phyloP scores from a whole-genome alignment of 2,329 filamentous ascomycete species.

The Zymoseptoria ardabiliae region DNA sequence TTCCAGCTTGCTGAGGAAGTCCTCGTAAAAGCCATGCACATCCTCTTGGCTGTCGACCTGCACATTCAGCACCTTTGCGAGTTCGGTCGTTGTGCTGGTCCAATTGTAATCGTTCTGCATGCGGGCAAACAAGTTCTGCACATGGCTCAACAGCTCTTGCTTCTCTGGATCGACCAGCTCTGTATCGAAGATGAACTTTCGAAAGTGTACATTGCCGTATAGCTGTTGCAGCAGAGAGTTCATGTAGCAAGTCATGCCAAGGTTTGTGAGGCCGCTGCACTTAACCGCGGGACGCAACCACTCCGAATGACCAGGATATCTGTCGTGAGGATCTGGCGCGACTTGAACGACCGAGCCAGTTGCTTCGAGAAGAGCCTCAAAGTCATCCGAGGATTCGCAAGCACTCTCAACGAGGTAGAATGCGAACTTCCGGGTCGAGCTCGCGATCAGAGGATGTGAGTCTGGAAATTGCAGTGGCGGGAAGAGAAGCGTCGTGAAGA shows the following conservation, averaged over 20 bases:
- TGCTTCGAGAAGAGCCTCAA: constrained; percentile 9
- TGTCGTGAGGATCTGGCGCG: constrained; percentile 2
- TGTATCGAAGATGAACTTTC: constrained; percentile 65
- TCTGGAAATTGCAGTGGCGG: constrained; percentile 4
- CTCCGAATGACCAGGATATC: constrained; percentile 31
- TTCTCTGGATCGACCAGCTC: constrained; percentile 46
- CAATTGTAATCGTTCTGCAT: constrained; percentile 78
- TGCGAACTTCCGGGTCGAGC: constrained; percentile 14
- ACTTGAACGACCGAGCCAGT: constrained; percentile 8
- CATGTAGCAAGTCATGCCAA: constrained; percentile 94
- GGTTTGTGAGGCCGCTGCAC: constrained; percentile 64
- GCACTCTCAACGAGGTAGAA: constrained; percentile 20
- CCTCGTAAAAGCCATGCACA: constrained; percentile 94
- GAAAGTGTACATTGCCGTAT: constrained; percentile 89
- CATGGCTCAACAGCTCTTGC: constrained; percentile 66
- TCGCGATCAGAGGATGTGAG: constrained; percentile 12
- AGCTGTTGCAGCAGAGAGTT: constrained; percentile 92
- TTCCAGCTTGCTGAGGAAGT: constrained; percentile 88
- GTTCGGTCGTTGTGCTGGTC: constrained; percentile 62
- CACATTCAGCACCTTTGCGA: constrained; percentile 71
- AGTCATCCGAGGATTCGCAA: constrained; percentile 14
- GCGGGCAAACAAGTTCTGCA: constrained; percentile 72
- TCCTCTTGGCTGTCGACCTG: constrained; percentile 93
- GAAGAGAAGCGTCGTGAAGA: constrained; percentile 25
- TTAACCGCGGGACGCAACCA: constrained; percentile 32